Evolutionary conservation across 345 rosid species (phyloP).

Genomic region (Ceriops tagal): DNA sequence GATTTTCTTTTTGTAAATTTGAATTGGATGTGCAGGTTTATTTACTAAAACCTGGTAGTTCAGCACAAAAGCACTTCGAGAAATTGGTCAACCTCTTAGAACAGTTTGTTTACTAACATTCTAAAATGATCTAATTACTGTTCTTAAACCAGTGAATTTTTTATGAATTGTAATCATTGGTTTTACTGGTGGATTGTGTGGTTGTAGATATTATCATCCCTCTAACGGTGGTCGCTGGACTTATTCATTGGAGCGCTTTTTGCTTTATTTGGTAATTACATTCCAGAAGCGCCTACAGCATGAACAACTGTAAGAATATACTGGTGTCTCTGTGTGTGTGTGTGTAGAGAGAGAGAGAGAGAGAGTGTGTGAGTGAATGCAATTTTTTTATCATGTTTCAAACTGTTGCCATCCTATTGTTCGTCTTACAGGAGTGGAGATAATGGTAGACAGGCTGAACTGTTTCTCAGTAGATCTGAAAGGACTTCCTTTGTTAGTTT

Average conservation of each 20-base stretch:
- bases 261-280: slow-evolving; percentile 66
- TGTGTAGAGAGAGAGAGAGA: neutral
- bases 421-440: slow-evolving; percentile 50
- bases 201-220: slow-evolving; percentile 86
- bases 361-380: too few relatives aligned
- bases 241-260: slow-evolving; percentile 83
- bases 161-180: slow-evolving; percentile 10
- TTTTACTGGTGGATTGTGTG: slow-evolving; percentile 16
- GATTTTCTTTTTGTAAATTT: slow-evolving; percentile 15
- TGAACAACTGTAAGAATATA: slow-evolving; percentile 74
- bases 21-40: slow-evolving; percentile 60
- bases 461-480: slow-evolving; percentile 62
- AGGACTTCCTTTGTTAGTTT: slow-evolving; percentile 68
- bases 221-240: slow-evolving; percentile 99
- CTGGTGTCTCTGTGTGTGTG: slow-evolving; percentile 9
- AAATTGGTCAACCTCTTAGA: slow-evolving; percentile 97
- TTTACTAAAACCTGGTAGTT: slow-evolving; percentile 70
- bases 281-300: slow-evolving; percentile 88
- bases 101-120: slow-evolving; percentile 67
- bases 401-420: slow-evolving; percentile 29
- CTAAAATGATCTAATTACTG: slow-evolving; percentile 11
- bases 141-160: slow-evolving; percentile 12
- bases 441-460: slow-evolving; percentile 30
- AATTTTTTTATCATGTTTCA: slow-evolving; percentile 18
- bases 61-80: slow-evolving; percentile 64